Conservation (phyloP, 768 basidiomycete species). For the Lentinula guzmanii region DNA sequence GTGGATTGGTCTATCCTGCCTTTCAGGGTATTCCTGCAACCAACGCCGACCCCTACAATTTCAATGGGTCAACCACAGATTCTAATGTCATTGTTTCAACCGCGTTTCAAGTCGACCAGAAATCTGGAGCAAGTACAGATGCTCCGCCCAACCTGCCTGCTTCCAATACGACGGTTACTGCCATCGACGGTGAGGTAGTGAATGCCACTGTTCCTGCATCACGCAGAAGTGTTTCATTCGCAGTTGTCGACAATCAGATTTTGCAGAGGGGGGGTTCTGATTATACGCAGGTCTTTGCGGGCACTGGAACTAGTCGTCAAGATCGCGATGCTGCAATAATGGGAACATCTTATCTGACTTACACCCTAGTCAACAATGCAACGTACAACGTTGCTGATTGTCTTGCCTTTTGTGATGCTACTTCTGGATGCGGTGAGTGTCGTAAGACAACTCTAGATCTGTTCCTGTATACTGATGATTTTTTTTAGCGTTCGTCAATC, state of each 20-base stretch:
- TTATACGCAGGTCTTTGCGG: conserved; percentile 33
- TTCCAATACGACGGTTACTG: conserved; percentile 32
- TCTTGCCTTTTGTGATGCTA: conserved; percentile 30
- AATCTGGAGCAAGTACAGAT: conserved; percentile 23
- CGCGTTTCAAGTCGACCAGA: conserved; percentile 30
- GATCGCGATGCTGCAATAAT: conserved; percentile 39
- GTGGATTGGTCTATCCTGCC: conserved; percentile 2
- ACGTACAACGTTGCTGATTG: conserved; percentile 42
- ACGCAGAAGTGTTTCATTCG: conserved; percentile 2
- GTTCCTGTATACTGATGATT: not conserved
- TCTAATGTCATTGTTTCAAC: conserved; percentile 28
- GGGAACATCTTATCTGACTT: conserved; percentile 43
- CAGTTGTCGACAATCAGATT: not conserved
- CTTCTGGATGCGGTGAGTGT: conserved; percentile 36
- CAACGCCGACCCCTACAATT: not conserved
- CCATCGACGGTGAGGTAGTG: conserved; percentile 35
- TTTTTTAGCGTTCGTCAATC: conserved; percentile 37
- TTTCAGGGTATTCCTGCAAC: conserved; percentile 1
- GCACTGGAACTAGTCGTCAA: conserved; percentile 25
- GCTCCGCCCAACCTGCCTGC: conserved; percentile 28
- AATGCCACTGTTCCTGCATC: conserved; percentile 9
- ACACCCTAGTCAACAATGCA: conserved; percentile 35
- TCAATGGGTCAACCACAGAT: conserved; percentile 22
- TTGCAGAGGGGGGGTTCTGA: conserved; percentile 10
- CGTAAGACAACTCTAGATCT: too few relatives aligned